These are phyloP conservation scores for Pseudopyricularia cyperi DNA, from an alignment of 2,329 filamentous ascomycete species.

Conservation along the genomic window DNA sequence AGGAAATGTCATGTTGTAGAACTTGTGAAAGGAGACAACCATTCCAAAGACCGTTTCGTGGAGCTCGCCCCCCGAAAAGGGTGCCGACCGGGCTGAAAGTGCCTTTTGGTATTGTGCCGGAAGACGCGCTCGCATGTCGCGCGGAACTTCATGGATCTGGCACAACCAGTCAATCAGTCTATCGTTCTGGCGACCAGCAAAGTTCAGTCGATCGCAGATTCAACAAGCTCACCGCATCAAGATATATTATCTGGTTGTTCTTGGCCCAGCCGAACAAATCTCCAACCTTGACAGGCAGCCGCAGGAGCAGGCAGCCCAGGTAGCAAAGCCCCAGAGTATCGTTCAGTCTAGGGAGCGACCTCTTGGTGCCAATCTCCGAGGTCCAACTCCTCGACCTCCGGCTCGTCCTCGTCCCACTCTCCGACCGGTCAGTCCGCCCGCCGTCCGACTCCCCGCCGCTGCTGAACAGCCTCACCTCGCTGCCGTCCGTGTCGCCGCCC, in stretches of 20 bases:
- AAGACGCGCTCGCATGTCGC: conserved; percentile 51
- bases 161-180: background rate
- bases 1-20: conserved; percentile 61
- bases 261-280: conserved; percentile 60
- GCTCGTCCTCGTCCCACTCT: conserved; percentile 16
- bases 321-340: conserved; percentile 74
- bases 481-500: background rate
- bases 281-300: conserved; percentile 61
- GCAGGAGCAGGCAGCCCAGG: conserved; percentile 60
- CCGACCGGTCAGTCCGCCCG: conserved; percentile 11
- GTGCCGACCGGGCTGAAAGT: conserved; percentile 36
- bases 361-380: conserved; percentile 28
- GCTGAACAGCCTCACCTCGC: conserved; percentile 2
- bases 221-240: conserved; percentile 43
- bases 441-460: conserved; percentile 21
- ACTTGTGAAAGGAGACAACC: conserved; percentile 47
- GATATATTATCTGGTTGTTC: conserved; percentile 57
- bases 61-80: conserved; percentile 41
- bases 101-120: conserved; percentile 46
- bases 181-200: background rate
- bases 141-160: conserved; percentile 45
- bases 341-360: conserved; percentile 51
- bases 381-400: conserved; percentile 27
- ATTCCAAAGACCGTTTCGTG: conserved; percentile 52
- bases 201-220: background rate